Evolutionary conservation across 1,284 basidiomycete genomes (phyloP).

Genomic region (Pyrrhoderma lamaoense): DNA sequence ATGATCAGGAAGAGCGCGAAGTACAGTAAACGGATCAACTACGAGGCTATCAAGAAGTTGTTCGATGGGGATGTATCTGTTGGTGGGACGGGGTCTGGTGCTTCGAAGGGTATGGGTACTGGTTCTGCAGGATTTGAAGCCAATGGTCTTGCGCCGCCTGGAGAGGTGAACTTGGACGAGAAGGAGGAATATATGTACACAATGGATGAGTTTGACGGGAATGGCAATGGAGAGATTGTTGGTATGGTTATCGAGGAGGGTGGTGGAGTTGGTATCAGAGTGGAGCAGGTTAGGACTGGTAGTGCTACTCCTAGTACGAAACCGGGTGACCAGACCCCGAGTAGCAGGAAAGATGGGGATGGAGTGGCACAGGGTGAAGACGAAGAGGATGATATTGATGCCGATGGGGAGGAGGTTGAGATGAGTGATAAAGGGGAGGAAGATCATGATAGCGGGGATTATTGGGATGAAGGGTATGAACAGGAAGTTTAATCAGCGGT

Average conservation of each 20-base stretch:
- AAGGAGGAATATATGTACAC: conserved; percentile 33
- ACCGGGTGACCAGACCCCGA: too few species aligned
- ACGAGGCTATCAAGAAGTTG: conserved; percentile 73
- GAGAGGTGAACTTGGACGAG: conserved; percentile 25
- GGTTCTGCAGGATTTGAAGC: not conserved
- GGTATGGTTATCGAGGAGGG: conserved; percentile 39
- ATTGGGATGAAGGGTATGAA: conserved; percentile 36
- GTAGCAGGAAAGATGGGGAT: not conserved
- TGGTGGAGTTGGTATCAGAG: conserved; percentile 23
- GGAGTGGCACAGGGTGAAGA: conserved; percentile 5
- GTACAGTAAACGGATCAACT: conserved; percentile 87
- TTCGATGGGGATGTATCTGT: conserved; percentile 50
- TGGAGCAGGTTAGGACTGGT: conserved; percentile 14
- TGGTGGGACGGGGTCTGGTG: not conserved
- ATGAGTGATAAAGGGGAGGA: conserved; percentile 32
- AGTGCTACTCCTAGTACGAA: conserved; percentile 16
- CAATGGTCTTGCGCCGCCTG: not conserved
- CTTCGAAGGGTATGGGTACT: too few species aligned
- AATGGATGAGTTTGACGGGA: conserved; percentile 42
- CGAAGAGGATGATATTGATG: conserved; percentile 20
- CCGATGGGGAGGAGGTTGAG: conserved; percentile 25
- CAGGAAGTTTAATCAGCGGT: conserved; percentile 32
- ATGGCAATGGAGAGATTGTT: conserved; percentile 38
- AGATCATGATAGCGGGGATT: conserved; percentile 22
- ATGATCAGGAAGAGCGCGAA: conserved; percentile 76